These are phyloP conservation scores for Phytophthora tentaculata DNA, from an alignment of 352 stramenopile species.

Conservation along the genomic window DNA sequence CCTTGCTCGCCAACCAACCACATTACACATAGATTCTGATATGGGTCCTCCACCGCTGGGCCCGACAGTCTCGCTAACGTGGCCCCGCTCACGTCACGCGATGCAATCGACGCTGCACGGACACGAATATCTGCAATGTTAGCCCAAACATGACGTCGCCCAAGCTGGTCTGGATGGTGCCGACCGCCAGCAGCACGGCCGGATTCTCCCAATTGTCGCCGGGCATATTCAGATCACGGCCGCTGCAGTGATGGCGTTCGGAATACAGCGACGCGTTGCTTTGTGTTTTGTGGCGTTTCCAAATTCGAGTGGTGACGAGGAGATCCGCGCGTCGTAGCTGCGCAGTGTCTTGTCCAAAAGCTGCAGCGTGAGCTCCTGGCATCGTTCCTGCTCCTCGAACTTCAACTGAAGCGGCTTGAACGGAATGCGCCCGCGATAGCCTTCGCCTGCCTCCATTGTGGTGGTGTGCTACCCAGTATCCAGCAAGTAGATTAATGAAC, in stretches of 20 bases:
- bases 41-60: slow-evolving; percentile 37
- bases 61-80: slow-evolving; percentile 43
- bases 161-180: slow-evolving; percentile 37
- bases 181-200: slow-evolving; percentile 43
- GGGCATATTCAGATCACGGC: slow-evolving; percentile 15
- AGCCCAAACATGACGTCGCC: slow-evolving; percentile 57
- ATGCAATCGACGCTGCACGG: slow-evolving; percentile 34
- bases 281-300: slow-evolving; percentile 42
- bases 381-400: slow-evolving; percentile 40
- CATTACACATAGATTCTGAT: slow-evolving; percentile 48
- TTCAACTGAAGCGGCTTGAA: slow-evolving; percentile 43
- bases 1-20: slow-evolving; percentile 51
- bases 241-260: slow-evolving; percentile 23
- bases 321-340: slow-evolving; percentile 11
- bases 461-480: neutral
- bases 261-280: slow-evolving; percentile 44
- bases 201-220: slow-evolving; percentile 21
- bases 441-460: neutral
- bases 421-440: slow-evolving; percentile 1
- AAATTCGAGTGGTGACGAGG: slow-evolving; percentile 26
- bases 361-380: slow-evolving; percentile 42
- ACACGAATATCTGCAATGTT: slow-evolving; percentile 17
- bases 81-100: slow-evolving; percentile 38
- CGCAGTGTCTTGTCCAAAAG: slow-evolving; percentile 40
- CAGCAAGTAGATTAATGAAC: neutral